Evolutionary conservation across 148 eudicot species (phyloP), one percentile per base, ranked within the genome.

Genomic region (Spergularia marina): DNA sequence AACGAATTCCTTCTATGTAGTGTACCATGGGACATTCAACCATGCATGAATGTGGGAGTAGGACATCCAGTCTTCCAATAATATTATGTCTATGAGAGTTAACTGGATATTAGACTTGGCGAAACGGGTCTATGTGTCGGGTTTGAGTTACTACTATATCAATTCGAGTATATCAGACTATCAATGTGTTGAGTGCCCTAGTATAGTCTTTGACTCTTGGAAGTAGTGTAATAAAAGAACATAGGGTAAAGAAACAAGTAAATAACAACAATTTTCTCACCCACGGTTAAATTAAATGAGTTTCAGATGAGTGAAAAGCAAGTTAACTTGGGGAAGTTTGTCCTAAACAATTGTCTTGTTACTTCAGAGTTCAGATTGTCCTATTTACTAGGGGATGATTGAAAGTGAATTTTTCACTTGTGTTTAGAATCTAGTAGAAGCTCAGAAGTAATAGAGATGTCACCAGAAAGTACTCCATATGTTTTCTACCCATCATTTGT

Each of bases 251-350:
- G 49, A 9, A 6, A 44, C 7, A 44, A 44, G n/a, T n/a, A n/a
- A 7, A 41, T 0, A 41, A 41, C 6, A 41, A 41, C 49, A 44
- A 9, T 44, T 9, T 57, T 57, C n/a, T 63, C 30, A 34, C 14
- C 40, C 41, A 20, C 14, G 68, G 36, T 64, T 47, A 39, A 36
- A 64, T 36, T 20, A 64, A 44, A 44, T 44, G 49, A 44, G 7
- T 14, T 63, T 34, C 20, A 64, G 68, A 34, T 36, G 47, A 64
- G n/a, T 64, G 68, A 34, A 64, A 64, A 15, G 2, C 10, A 64
- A 39, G 49, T 64, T 4, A 44, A 64, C 34, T 18, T 63, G 16
- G 67, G 68, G 49, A 15, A 64, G 17, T 66, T 66, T 66, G 70
- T 41, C 25, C 53, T 65, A 16, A 65, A 39, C 16, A n/a, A 39